phyloP scores from a whole-genome alignment of 768 basidiomycete species.

The Phylloporus arenicola region DNA sequence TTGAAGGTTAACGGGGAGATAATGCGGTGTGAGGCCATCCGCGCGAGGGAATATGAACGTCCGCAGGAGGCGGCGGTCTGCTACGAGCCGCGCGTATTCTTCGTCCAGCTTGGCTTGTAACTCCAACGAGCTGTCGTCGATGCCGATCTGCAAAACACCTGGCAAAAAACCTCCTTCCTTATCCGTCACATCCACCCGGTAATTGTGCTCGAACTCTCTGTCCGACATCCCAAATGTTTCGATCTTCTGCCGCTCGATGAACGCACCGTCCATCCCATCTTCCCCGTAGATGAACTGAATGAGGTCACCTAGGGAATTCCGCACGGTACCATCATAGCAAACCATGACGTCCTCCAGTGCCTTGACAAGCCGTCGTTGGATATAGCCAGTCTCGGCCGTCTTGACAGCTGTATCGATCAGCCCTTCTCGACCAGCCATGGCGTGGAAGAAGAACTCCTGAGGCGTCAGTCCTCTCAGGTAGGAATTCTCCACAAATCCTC shows the following conservation, averaged over 20 bases:
- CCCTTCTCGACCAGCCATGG: constrained; percentile 99
- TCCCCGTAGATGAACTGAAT: constrained; percentile 97
- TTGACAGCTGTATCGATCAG: constrained; percentile 99
- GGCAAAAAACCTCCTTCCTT: constrained; percentile 72
- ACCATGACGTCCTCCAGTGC: constrained; percentile 97
- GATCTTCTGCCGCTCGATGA: constrained; percentile 92
- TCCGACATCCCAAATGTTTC: constrained; percentile 83
- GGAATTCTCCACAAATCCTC: constrained; percentile 98
- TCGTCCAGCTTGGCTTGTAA: constrained; percentile 83
- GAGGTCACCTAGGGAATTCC: constrained; percentile 94
- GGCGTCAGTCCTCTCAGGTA: constrained; percentile 95
- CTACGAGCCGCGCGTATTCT: constrained; percentile 56
- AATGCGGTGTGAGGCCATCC: constrained; percentile 67
- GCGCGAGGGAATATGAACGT: constrained; percentile 80
- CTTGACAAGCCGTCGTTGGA: constrained; percentile 96
- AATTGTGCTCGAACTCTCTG: constrained; percentile 82
- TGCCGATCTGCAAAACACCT: constrained; percentile 78
- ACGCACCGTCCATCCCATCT: constrained; percentile 98
- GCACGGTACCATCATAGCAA: constrained; percentile 95
- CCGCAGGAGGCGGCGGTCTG: too few relatives aligned
- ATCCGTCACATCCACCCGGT: constrained; percentile 92
- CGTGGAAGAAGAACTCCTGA: constrained; percentile 99
- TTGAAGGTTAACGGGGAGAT: constrained; percentile 90
- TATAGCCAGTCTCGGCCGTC: constrained; percentile 99
- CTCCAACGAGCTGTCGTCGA: constrained; percentile 79